These are phyloP conservation scores for Coix lacrymajobi DNA, from an alignment of 176 grass and related monocot species.

Conservation along the genomic window DNA sequence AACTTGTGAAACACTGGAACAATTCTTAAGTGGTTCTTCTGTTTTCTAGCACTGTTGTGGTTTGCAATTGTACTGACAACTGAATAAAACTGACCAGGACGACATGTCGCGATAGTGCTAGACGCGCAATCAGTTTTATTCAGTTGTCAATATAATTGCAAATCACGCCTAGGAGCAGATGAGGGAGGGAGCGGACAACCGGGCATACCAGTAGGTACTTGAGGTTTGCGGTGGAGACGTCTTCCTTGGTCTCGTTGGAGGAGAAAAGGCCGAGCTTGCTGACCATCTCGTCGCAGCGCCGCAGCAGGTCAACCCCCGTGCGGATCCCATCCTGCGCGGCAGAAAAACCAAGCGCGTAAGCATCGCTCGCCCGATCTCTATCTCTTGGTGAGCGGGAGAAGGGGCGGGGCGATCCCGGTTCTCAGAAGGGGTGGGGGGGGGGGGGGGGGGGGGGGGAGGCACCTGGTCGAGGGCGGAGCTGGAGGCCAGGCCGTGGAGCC, in stretches of 20 bases:
- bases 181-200: background rate
- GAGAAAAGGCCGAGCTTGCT: constrained; percentile 86
- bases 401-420: background rate
- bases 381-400: constrained; percentile 19
- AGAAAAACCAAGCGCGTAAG: background rate
- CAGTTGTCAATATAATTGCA: no score
- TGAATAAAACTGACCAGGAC: background rate
- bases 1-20: background rate
- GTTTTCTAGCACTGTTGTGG: background rate
- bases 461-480: constrained; percentile 70
- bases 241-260: constrained; percentile 89
- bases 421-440: background rate
- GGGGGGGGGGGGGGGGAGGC: background rate
- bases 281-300: constrained; percentile 76
- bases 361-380: background rate
- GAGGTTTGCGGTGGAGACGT: constrained; percentile 89
- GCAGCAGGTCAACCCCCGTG: constrained; percentile 65
- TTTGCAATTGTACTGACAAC: background rate
- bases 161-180: no score
- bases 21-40: background rate
- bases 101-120: no score
- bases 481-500: constrained; percentile 59
- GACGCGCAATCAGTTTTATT: no score
- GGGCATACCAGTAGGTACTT: constrained; percentile 64
- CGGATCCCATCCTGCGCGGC: constrained; percentile 39